A percentile compares a stretch with the other conserved stretches of the same genome.
Evolutionary conservation across 2,329 filamentous ascomycete species (phyloP).

Genomic region (Coccinonectria pachysandricola): DNA sequence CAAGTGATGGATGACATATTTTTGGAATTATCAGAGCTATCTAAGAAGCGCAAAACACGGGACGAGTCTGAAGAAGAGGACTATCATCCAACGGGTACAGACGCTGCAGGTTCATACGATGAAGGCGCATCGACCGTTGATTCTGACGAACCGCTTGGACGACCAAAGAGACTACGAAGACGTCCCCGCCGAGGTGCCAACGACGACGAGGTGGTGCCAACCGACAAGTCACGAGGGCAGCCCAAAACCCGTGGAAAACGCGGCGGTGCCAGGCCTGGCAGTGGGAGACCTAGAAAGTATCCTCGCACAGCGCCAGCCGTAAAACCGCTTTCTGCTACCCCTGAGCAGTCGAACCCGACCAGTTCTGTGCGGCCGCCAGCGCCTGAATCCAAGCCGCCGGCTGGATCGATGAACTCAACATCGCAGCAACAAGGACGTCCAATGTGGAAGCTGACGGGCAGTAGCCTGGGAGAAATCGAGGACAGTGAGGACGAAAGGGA

Average conservation of each 20-base stretch:
- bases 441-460: constrained; percentile 3
- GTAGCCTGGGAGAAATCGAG: constrained; percentile 19
- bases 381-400: not conserved
- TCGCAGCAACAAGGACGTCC: constrained; percentile 1
- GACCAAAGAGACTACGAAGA: constrained; percentile 4
- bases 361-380: not conserved
- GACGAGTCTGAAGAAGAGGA: constrained; percentile 20
- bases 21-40: too few relatives aligned
- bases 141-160: constrained; percentile 13
- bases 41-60: constrained; percentile 22
- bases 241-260: constrained; percentile 26
- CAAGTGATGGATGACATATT: too few relatives aligned
- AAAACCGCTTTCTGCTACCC: constrained; percentile 1
- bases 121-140: constrained; percentile 14
- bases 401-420: not conserved
- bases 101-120: constrained; percentile 10
- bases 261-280: constrained; percentile 28
- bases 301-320: constrained; percentile 16
- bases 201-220: too few relatives aligned
- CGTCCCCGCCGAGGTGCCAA: constrained; percentile 3
- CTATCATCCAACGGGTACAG: constrained; percentile 17
- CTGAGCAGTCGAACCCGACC: constrained; percentile 7
- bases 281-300: constrained; percentile 30
- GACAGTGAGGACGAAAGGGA: constrained; percentile 20
- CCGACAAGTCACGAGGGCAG: constrained; percentile 11